Conservation (phyloP, 164 flowering plant species). For the Umbellularia californica region DNA sequence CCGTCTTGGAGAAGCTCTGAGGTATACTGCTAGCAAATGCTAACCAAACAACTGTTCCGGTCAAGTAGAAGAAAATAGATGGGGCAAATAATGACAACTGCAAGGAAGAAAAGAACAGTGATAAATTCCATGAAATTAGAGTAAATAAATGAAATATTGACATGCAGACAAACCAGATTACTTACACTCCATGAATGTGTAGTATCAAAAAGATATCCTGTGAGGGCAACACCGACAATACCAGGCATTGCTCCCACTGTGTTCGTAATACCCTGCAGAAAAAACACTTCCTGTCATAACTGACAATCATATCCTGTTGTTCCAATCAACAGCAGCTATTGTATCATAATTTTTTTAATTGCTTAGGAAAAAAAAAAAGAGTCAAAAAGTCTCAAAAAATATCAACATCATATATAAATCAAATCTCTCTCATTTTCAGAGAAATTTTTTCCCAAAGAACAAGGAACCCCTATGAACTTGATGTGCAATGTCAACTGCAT, state of each 20-base stretch:
- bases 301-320: too few species aligned
- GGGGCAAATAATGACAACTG: constrained; percentile 87
- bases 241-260: constrained; percentile 98
- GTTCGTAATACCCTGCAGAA: constrained; percentile 81
- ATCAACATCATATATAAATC: too few species aligned
- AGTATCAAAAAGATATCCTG: constrained; percentile 88
- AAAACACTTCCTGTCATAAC: not conserved
- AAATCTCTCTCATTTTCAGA: too few species aligned
- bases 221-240: constrained; percentile 89
- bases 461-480: too few species aligned
- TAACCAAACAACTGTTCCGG: constrained; percentile 87
- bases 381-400: too few species aligned
- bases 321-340: too few species aligned
- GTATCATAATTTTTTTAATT: too few species aligned
- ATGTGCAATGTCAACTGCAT: too few species aligned
- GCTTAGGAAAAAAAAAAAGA: too few species aligned
- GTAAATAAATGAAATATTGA: not conserved
- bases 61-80: constrained; percentile 95
- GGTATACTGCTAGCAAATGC: constrained; percentile 91
- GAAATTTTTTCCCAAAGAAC: too few species aligned
- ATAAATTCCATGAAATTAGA: not conserved
- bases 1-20: constrained; percentile 58
- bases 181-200: constrained; percentile 99
- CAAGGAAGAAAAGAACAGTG: constrained; percentile 12
- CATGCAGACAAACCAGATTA: not conserved